Percentiles rank a stretch among this genome's conserved stretches.
Conservation (phyloP, 805 yeast genomes). For the Hanseniaspora occidentalis region DNA sequence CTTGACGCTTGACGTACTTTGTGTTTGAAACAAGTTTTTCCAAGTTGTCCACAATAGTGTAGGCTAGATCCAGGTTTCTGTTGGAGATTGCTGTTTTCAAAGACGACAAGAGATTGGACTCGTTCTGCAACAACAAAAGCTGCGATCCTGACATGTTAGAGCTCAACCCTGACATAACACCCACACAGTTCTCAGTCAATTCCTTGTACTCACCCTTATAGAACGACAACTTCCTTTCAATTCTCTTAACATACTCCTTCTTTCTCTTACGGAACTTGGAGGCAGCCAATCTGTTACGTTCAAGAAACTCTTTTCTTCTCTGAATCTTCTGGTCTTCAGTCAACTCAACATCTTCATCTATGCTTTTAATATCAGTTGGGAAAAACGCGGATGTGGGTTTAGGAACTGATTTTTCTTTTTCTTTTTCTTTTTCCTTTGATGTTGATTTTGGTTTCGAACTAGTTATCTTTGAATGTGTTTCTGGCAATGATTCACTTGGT, state of each 20-base stretch:
- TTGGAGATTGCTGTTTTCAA: conserved; percentile 15
- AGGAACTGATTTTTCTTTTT: no score
- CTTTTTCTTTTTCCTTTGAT: no score
- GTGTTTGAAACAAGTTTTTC: conserved; percentile 15
- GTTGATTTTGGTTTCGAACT: no score
- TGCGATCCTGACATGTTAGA: background rate
- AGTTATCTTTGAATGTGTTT: no score
- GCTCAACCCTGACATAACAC: background rate
- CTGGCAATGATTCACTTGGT: no score
- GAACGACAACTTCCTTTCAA: conserved; percentile 67
- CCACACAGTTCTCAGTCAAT: conserved; percentile 25
- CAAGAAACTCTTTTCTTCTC: conserved; percentile 58
- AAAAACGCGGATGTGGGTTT: no score
- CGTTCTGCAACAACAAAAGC: conserved; percentile 1
- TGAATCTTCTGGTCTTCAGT: conserved; percentile 54
- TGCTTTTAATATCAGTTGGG: no score
- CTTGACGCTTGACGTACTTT: conserved; percentile 6
- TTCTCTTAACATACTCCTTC: conserved; percentile 72
- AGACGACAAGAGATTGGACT: conserved; percentile 10
- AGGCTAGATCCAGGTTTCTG: conserved; percentile 13
- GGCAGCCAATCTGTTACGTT: conserved; percentile 90
- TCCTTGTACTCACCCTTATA: conserved; percentile 61
- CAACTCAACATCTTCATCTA: conserved; percentile 26
- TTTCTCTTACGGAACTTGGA: conserved; percentile 90
- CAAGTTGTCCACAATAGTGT: conserved; percentile 14